Percentiles rank a stretch among this genome's conserved stretches.
Conservation (phyloP, 2,329 filamentous ascomycete species). For the Arthrobotrys conoides region DNA sequence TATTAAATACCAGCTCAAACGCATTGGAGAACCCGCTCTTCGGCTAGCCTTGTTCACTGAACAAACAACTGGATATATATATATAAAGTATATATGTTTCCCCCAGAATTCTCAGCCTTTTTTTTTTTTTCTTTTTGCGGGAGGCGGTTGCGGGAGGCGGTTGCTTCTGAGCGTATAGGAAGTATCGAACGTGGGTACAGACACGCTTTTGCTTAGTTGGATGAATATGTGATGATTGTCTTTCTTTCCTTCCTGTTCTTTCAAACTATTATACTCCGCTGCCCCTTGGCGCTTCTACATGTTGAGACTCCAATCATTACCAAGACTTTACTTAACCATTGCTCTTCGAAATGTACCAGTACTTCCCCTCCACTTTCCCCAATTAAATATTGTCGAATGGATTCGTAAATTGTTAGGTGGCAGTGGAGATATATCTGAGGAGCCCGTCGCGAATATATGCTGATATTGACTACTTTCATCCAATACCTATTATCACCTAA, state of each 20-base stretch:
- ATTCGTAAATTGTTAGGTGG: neutral
- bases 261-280: constrained; percentile 23
- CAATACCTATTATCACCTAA: neutral
- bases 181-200: neutral
- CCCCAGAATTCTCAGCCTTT: neutral
- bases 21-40: neutral
- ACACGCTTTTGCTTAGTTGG: constrained; percentile 11
- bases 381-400: neutral
- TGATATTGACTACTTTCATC: neutral
- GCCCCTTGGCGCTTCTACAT: constrained; percentile 20
- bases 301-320: constrained; percentile 15
- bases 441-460: neutral
- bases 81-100: constrained; percentile 7
- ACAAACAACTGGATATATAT: constrained; percentile 11
- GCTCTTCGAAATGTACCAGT: neutral
- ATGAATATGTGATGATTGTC: constrained; percentile 33
- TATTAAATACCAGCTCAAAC: constrained; percentile 72
- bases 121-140: neutral
- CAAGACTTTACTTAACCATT: constrained; percentile 13
- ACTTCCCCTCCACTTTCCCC: neutral
- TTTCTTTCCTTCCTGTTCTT: constrained; percentile 23
- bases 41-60: constrained; percentile 4
- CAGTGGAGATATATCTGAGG: neutral
- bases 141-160: neutral
- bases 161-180: constrained; percentile 9